These are phyloP conservation scores for Trichosporon sp. DNA, from an alignment of 1,284 basidiomycete genomes.

Conservation along the genomic window DNA sequence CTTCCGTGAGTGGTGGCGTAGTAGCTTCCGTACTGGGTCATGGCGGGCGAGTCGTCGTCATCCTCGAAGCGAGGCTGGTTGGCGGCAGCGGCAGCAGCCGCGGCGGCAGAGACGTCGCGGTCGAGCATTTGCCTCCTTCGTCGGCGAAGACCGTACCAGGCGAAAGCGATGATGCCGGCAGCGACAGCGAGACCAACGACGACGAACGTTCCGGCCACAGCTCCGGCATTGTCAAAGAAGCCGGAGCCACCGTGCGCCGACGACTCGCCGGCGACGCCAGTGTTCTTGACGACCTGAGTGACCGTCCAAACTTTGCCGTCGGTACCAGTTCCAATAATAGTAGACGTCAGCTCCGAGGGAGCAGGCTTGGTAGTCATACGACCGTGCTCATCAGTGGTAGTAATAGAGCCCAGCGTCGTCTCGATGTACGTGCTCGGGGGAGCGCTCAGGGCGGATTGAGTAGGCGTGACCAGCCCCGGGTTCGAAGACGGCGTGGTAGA, in stretches of 20 bases:
- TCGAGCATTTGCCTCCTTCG: constrained; percentile 54
- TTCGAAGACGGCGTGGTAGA: neutral
- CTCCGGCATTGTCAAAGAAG: constrained; percentile 57
- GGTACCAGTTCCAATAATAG: constrained; percentile 32
- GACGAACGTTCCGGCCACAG: constrained; percentile 57
- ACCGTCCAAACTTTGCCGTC: constrained; percentile 43
- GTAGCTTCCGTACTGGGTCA: constrained; percentile 53
- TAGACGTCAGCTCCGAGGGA: constrained; percentile 10
- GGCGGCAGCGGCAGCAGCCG: constrained; percentile 54
- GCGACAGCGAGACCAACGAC: constrained; percentile 55
- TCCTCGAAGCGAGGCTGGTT: constrained; percentile 50
- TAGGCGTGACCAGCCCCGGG: neutral
- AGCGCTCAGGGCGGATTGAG: neutral
- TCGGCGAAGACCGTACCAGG: constrained; percentile 53
- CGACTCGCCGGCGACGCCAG: constrained; percentile 33
- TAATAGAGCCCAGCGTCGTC: neutral
- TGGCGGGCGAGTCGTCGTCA: constrained; percentile 52
- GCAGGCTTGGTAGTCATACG: constrained; percentile 4
- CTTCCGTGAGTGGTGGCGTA: constrained; percentile 41
- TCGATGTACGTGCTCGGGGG: neutral
- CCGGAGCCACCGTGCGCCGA: constrained; percentile 30
- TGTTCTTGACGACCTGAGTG: constrained; percentile 49
- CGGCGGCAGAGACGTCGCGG: constrained; percentile 57
- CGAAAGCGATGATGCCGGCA: constrained; percentile 50
- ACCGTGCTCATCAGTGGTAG: constrained; percentile 11